Conservation (phyloP, 1,284 basidiomycete species). For the Cystobasidiaceae sp. region DNA sequence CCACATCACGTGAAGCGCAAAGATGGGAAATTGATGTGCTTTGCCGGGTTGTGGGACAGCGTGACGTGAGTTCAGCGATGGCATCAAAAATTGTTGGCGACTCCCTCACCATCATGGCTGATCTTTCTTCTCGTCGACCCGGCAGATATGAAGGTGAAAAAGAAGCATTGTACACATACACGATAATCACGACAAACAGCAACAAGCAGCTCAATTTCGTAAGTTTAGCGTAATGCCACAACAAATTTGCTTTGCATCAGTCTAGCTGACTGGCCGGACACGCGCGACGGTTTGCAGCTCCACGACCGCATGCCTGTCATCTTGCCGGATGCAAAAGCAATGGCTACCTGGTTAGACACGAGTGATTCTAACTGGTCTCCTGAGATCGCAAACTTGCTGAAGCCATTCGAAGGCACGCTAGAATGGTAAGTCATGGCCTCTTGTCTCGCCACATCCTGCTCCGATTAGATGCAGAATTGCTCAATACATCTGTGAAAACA, state of each 20-base stretch:
- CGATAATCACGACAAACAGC: conserved; percentile 71
- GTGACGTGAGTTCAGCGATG: conserved; percentile 48
- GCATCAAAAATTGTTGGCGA: conserved; percentile 34
- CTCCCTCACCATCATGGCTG: conserved; percentile 27
- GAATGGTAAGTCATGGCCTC: conserved; percentile 58
- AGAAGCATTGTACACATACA: conserved; percentile 70
- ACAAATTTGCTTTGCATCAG: background rate
- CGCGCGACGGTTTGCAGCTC: conserved; percentile 47
- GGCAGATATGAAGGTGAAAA: conserved; percentile 52
- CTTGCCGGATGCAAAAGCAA: conserved; percentile 58
- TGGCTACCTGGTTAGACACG: conserved; percentile 73
- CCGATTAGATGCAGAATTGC: no score
- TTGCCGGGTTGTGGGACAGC: conserved; percentile 82
- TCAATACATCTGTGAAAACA: no score
- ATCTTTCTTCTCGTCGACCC: conserved; percentile 33
- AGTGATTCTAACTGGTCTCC: conserved; percentile 59
- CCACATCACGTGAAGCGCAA: conserved; percentile 73
- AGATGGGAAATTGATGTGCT: conserved; percentile 63
- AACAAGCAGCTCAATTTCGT: conserved; percentile 48
- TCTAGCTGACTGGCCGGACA: no score
- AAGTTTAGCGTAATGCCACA: background rate
- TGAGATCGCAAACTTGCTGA: conserved; percentile 58
- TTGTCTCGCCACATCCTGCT: no score
- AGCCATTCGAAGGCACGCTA: conserved; percentile 61
- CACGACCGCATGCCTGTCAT: conserved; percentile 93